phyloP scores from a whole-genome alignment of 2,329 filamentous ascomycete species.

The Neonectria hederae region DNA sequence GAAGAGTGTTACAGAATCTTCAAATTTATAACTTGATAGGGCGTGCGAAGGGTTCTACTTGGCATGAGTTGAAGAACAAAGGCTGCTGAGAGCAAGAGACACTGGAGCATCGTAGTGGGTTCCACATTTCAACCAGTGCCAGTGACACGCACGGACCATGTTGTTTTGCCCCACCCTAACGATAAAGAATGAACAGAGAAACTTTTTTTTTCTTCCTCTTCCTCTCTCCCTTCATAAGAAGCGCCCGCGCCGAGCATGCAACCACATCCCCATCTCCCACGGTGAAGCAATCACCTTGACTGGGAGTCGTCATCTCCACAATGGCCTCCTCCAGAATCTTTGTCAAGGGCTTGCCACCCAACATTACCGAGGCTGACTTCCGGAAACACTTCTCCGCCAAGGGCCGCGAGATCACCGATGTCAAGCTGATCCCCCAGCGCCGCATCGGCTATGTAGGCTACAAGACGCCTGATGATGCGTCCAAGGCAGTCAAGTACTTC shows the following conservation, averaged over 20 bases:
- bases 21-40: background rate
- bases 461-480: constrained; percentile 81
- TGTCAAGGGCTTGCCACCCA: constrained; percentile 86
- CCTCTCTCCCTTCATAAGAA: constrained; percentile 38
- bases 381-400: constrained; percentile 84
- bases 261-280: constrained; percentile 29
- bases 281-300: constrained; percentile 40
- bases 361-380: constrained; percentile 84
- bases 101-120: constrained; percentile 29
- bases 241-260: constrained; percentile 39
- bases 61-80: constrained; percentile 26
- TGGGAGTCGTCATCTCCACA: constrained; percentile 40
- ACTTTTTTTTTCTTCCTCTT: constrained; percentile 41
- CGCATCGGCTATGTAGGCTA: constrained; percentile 97
- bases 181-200: constrained; percentile 42
- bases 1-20: background rate
- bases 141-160: constrained; percentile 38
- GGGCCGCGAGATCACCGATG: constrained; percentile 83
- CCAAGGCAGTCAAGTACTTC: constrained; percentile 90
- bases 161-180: constrained; percentile 29
- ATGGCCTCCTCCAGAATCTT: constrained; percentile 75
- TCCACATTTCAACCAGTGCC: constrained; percentile 13
- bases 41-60: background rate
- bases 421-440: constrained; percentile 88
- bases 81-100: constrained; percentile 30